Base-by-base conservation (phyloP, 1,284 basidiomycete genomes). In the Malassezia furfur region DNA sequence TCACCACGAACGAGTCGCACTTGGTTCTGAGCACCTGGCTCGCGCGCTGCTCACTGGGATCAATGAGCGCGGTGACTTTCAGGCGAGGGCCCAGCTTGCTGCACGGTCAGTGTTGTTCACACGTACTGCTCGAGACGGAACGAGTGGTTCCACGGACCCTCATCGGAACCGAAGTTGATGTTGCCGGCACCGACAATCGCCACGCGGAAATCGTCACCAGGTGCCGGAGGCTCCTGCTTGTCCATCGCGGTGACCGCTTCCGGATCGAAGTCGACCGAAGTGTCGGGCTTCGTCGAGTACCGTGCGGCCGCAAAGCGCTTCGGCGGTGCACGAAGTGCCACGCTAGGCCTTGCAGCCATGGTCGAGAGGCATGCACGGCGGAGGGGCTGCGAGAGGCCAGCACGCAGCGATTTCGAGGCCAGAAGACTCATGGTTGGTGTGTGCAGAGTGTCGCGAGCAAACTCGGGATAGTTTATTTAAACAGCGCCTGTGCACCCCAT, bases 81-180 rank as follows among this genome's bases (percentile, higher is more conserved):
- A 98, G 85, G 68, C 93, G 88, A 21, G 85, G 87, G 44, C 93
- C 93, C 59, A 98, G 86, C 80, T 98, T 96, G 79, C 86, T 91
- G 50, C 14, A 10, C 5, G 37, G 3, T 21, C 6, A 31, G 11
- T 21, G 28, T n/a, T 2, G 36, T 21, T 7, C 15, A 15, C 17
- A 56, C 57, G 34, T 46, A 59, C 53, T 69, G 68, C 52, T 71
- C 68, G 48, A 71, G 66, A 50, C 68, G 68, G 65, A 72, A 72
- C 31, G 67, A 65, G 63, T 74, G 72, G 62, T 74, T 74, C 72
- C 72, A 74, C 1, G 72, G 70, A 10, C 72, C 72, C 52, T 74
- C 72, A 48, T 72, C 70, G 9, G 70, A 74, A 25, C 65, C 65
- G 44, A 47, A 45, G 43, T 45, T 45, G 43, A 45, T 45, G 43